Conservation (phyloP, 345 rosid species). For the Populus davidiana region DNA sequence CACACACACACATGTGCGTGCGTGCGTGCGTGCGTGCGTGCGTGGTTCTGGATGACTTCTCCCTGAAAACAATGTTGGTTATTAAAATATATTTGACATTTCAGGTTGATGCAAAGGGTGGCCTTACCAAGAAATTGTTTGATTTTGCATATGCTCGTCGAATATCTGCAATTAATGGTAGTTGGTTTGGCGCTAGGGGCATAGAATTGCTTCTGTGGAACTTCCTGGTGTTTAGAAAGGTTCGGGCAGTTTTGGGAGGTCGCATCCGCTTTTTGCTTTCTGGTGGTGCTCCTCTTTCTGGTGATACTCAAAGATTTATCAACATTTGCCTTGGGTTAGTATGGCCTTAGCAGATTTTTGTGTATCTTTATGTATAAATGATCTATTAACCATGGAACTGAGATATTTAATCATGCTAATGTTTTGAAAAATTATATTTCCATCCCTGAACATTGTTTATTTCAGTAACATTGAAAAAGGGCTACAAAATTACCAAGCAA, state of each 20-base stretch:
- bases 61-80: not conserved
- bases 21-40: not conserved
- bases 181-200: slow-evolving; percentile 98
- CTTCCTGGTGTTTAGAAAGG: slow-evolving; percentile 77
- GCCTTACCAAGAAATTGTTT: slow-evolving; percentile 69
- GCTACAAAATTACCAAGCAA: not conserved
- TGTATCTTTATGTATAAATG: slow-evolving; percentile 6
- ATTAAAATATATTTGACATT: slow-evolving; percentile 15
- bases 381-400: slow-evolving; percentile 3
- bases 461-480: not conserved
- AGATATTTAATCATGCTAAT: not conserved
- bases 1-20: not conserved
- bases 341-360: slow-evolving; percentile 19
- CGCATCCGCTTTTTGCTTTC: slow-evolving; percentile 87
- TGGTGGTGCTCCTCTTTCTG: slow-evolving; percentile 98
- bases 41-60: not conserved
- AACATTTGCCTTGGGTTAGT: slow-evolving; percentile 95
- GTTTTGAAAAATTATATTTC: not conserved
- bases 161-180: slow-evolving; percentile 87
- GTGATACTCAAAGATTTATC: slow-evolving; percentile 97
- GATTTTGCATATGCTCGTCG: slow-evolving; percentile 90
- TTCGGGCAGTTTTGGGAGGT: slow-evolving; percentile 86
- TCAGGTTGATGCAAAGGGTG: slow-evolving; percentile 89
- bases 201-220: slow-evolving; percentile 80
- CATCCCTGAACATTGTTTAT: not conserved